These are phyloP conservation scores for Priceomyces melissophilus DNA, from an alignment of 805 yeast genomes.

Conservation along the genomic window DNA sequence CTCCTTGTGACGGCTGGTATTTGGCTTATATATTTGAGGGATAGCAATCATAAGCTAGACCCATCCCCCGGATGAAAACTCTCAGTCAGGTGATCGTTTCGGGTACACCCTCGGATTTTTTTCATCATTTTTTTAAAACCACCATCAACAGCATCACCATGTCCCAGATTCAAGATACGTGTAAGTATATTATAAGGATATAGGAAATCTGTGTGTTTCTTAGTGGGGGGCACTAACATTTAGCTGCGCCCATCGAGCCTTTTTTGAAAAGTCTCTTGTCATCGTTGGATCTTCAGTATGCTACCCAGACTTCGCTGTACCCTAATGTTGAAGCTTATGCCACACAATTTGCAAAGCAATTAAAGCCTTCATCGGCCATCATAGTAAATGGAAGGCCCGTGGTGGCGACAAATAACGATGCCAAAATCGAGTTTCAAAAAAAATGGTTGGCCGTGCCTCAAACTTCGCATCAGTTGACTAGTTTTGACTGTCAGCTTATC, in stretches of 20 bases:
- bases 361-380: constrained; percentile 50
- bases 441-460: constrained; percentile 55
- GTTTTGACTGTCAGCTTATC: constrained; percentile 62
- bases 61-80: too few relatives aligned
- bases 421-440: constrained; percentile 52
- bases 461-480: constrained; percentile 61
- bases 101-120: too few relatives aligned
- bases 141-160: neutral
- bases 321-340: constrained; percentile 39
- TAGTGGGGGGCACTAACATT: constrained; percentile 4
- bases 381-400: constrained; percentile 59
- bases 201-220: neutral
- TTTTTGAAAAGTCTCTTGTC: constrained; percentile 33
- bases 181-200: neutral
- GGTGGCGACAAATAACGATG: constrained; percentile 17
- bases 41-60: too few relatives aligned
- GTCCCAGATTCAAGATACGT: constrained; percentile 3
- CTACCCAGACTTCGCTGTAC: constrained; percentile 16
- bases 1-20: too few relatives aligned
- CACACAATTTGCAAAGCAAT: constrained; percentile 47
- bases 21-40: too few relatives aligned
- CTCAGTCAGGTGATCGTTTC: too few relatives aligned
- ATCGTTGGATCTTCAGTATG: constrained; percentile 35
- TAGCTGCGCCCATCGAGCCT: constrained; percentile 39
- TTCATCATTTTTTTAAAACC: too few relatives aligned